Conservation (phyloP, 2,329 filamentous ascomycete genomes). For the Graphilbum ipis-grandicollis region DNA sequence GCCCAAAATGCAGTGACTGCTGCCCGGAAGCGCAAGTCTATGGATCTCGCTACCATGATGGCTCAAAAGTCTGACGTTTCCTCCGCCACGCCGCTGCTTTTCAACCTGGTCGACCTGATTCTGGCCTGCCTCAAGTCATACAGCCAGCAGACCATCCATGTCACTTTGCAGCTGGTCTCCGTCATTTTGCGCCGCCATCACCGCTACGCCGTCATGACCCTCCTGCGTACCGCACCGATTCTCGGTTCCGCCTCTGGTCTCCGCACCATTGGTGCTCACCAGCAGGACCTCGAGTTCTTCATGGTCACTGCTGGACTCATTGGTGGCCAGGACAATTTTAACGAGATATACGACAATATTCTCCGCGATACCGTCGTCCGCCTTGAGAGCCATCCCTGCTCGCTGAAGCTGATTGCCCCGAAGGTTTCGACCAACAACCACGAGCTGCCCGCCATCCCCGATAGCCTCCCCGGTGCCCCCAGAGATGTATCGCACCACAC, state of each 20-base stretch:
- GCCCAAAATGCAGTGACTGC: constrained; percentile 38
- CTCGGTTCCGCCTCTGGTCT: constrained; percentile 12
- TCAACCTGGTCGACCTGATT: constrained; percentile 84
- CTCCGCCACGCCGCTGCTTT: constrained; percentile 65
- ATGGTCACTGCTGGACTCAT: constrained; percentile 51
- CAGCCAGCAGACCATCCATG: constrained; percentile 77
- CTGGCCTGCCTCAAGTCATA: constrained; percentile 68
- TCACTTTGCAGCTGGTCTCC: constrained; percentile 74
- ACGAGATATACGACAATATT: constrained; percentile 55
- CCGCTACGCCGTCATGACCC: constrained; percentile 61
- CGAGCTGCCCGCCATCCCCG: constrained; percentile 34
- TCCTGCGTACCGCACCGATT: constrained; percentile 50
- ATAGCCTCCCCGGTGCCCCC: constrained; percentile 42
- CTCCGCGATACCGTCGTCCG: constrained; percentile 53
- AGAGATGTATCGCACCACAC: constrained; percentile 43
- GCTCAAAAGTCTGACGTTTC: constrained; percentile 57
- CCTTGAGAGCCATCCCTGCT: constrained; percentile 59
- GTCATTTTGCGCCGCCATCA: constrained; percentile 79
- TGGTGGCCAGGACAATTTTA: constrained; percentile 51
- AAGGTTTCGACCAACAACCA: constrained; percentile 38
- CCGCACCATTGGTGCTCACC: constrained; percentile 56
- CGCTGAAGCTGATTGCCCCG: constrained; percentile 47
- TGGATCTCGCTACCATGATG: constrained; percentile 70
- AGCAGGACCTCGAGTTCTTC: constrained; percentile 57
- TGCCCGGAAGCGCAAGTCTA: constrained; percentile 68